A percentile compares a stretch with the other conserved stretches of the same genome.
Conservation (phyloP, 2,329 filamentous ascomycete genomes). For the Microascus cirrosus region DNA sequence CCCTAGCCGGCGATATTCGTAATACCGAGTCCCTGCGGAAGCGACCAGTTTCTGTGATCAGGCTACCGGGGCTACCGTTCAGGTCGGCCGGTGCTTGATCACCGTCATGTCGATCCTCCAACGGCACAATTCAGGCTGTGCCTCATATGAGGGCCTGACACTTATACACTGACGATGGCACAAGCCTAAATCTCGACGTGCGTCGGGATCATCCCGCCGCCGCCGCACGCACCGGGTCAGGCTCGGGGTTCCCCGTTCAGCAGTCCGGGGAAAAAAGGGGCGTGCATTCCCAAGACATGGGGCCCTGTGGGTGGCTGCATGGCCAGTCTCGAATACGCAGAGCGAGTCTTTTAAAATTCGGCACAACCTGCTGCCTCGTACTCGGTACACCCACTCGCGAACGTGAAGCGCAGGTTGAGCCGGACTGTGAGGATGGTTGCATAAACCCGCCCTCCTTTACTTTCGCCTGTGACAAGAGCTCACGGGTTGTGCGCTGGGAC, state of each 20-base stretch:
- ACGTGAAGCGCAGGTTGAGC: background rate
- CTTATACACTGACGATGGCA: conserved; percentile 1
- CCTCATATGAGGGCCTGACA: conserved; percentile 1
- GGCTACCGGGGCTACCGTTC: background rate
- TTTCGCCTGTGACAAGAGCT: background rate
- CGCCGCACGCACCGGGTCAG: background rate
- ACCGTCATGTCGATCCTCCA: background rate
- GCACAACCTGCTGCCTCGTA: background rate
- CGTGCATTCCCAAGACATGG: background rate
- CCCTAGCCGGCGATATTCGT: background rate
- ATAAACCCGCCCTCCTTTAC: background rate
- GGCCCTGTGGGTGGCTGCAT: background rate
- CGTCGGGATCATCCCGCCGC: background rate
- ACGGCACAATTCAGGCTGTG: background rate
- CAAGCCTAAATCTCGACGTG: conserved; percentile 1
- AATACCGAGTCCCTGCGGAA: background rate
- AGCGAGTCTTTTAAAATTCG: background rate
- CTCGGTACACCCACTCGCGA: background rate
- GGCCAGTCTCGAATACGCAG: background rate
- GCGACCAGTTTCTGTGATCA: background rate
- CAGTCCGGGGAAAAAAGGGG: background rate
- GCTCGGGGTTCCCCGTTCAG: background rate
- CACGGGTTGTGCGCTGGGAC: background rate
- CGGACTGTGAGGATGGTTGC: background rate
- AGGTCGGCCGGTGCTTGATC: background rate